These are phyloP conservation scores for Annulohypoxylon stygium DNA, from an alignment of 495 filamentous ascomycete species.

Conservation along the genomic window DNA sequence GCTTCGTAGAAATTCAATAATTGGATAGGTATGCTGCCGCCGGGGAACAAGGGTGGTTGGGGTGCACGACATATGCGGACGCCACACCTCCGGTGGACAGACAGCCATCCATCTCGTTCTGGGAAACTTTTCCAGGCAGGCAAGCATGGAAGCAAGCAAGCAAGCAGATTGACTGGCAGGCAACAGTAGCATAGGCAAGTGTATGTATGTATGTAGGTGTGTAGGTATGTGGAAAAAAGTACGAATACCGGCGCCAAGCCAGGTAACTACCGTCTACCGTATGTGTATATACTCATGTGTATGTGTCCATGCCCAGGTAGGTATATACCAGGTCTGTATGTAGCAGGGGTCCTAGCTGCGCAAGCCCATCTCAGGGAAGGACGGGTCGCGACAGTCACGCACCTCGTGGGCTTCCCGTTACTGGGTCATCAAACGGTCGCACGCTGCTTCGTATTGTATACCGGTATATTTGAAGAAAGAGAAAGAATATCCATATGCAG, in stretches of 20 bases:
- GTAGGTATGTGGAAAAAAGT: background rate
- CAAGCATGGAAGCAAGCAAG: conserved; percentile 10
- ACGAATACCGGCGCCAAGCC: background rate
- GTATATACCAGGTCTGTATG: background rate
- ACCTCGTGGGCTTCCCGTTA: conserved; percentile 45
- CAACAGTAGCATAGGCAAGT: background rate
- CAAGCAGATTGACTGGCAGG: conserved; percentile 11
- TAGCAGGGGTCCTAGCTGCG: conserved; percentile 17
- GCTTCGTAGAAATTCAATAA: background rate
- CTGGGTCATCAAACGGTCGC: conserved; percentile 34
- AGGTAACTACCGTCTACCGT: conserved; percentile 13
- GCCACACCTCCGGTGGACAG: conserved; percentile 27
- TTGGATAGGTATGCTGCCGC: conserved; percentile 20
- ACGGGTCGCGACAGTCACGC: conserved; percentile 33
- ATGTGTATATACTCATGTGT: background rate
- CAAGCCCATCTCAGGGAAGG: background rate
- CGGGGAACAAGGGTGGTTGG: conserved; percentile 25
- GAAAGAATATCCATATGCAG: conserved; percentile 26
- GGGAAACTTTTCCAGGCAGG: conserved; percentile 1
- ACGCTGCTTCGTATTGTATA: conserved; percentile 28
- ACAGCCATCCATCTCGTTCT: conserved; percentile 1
- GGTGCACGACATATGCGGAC: conserved; percentile 36
- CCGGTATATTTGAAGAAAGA: conserved; percentile 18
- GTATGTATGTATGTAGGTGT: too few relatives aligned
- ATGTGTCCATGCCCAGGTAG: conserved; percentile 13